Percentiles rank a stretch among this genome's conserved stretches.
Evolutionary conservation across 2,329 filamentous ascomycete species (phyloP).

Genomic region (Macroventuria anomochaeta): DNA sequence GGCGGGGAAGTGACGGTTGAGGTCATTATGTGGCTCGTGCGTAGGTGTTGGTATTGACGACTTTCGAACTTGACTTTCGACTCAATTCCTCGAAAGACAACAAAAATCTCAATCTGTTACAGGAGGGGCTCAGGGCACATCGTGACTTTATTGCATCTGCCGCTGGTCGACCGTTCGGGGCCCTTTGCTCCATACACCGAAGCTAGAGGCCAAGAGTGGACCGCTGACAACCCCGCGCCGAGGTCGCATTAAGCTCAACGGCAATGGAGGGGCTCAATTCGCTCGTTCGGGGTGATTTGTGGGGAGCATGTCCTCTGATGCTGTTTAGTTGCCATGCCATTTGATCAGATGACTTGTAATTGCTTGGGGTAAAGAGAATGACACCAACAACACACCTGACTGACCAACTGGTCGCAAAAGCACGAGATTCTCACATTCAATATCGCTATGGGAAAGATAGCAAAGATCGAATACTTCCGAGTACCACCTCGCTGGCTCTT

Average conservation of each 20-base stretch:
- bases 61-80: not conserved
- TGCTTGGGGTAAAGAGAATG: not conserved
- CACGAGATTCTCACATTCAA: not conserved
- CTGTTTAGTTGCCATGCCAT: slow-evolving; percentile 1
- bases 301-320: not conserved
- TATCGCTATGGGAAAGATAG: slow-evolving; percentile 65
- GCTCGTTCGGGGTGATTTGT: not conserved
- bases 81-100: not conserved
- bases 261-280: slow-evolving; percentile 11
- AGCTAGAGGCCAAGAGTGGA: slow-evolving; percentile 31
- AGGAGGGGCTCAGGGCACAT: slow-evolving; percentile 10
- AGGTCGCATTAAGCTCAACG: slow-evolving; percentile 5
- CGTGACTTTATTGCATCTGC: slow-evolving; percentile 20
- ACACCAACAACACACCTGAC: not conserved
- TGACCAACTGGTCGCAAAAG: not conserved
- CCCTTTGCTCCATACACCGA: slow-evolving; percentile 36
- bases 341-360: slow-evolving; percentile 1
- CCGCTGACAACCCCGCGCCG: slow-evolving; percentile 35
- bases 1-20: slow-evolving; percentile 23
- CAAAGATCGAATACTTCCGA: slow-evolving; percentile 73
- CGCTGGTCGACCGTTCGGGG: slow-evolving; percentile 27
- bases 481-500: slow-evolving; percentile 79
- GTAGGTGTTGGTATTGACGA: not conserved
- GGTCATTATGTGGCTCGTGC: slow-evolving; percentile 15
- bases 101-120: not conserved